phyloP scores from a whole-genome alignment of 2,329 filamentous ascomycete genomes.

The Curvularia sp. region DNA sequence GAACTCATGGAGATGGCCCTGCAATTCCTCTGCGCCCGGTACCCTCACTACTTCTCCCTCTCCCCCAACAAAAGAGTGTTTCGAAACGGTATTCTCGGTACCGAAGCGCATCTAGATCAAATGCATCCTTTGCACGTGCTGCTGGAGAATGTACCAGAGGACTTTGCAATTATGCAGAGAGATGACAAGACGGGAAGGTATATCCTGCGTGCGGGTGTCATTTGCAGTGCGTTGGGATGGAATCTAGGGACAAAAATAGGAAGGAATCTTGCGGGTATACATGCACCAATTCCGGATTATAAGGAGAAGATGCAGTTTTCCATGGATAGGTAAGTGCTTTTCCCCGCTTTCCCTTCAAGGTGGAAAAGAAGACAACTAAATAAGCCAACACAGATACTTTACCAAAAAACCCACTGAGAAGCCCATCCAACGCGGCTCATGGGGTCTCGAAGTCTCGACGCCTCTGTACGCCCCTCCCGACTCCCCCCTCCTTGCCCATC shows the following conservation, averaged over 20 bases:
- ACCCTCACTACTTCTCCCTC: conserved; percentile 76
- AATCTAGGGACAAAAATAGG: conserved; percentile 77
- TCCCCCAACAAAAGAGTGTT: conserved; percentile 60
- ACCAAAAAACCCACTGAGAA: conserved; percentile 75
- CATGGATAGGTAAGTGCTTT: conserved; percentile 72
- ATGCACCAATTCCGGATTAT: conserved; percentile 78
- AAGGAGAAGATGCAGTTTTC: conserved; percentile 87
- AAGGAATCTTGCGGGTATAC: conserved; percentile 72
- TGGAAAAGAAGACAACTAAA: too few relatives aligned
- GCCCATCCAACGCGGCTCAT: conserved; percentile 83
- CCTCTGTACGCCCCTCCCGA: conserved; percentile 78
- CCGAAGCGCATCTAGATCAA: conserved; percentile 64
- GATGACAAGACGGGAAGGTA: conserved; percentile 76
- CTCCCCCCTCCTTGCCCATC: conserved; percentile 67
- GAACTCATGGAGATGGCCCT: conserved; percentile 88
- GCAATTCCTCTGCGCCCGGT: conserved; percentile 79
- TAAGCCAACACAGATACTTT: conserved; percentile 67
- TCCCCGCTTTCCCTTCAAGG: background rate
- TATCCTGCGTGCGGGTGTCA: conserved; percentile 74
- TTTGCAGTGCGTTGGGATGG: conserved; percentile 84
- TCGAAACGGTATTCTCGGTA: conserved; percentile 72
- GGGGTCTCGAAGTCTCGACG: conserved; percentile 78
- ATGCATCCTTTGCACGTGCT: conserved; percentile 73
- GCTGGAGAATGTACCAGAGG: conserved; percentile 80
- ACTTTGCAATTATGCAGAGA: conserved; percentile 79